phyloP scores from a whole-genome alignment of 192 early-diverging fungal species.

The Backusella sp. region DNA sequence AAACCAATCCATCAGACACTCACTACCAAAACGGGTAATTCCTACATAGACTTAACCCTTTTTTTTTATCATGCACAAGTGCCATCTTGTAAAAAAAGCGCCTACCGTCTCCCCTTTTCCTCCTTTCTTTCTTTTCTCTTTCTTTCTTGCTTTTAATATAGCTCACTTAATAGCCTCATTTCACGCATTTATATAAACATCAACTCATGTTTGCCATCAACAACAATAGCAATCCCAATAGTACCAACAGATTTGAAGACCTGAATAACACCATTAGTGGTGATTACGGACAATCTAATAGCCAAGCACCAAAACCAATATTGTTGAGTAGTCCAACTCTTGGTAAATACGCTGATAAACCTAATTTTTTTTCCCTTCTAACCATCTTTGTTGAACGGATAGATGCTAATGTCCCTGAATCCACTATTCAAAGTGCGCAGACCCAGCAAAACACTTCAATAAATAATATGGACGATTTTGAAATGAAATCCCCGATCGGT shows the following conservation, averaged over 20 bases:
- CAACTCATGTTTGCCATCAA: neutral
- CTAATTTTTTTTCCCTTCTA: neutral
- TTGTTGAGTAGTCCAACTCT: neutral
- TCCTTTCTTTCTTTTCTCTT: neutral
- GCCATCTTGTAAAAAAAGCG: neutral
- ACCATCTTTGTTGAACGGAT: neutral
- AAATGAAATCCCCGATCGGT: conserved; percentile 29
- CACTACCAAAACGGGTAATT: neutral
- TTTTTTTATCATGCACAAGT: neutral
- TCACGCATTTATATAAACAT: neutral
- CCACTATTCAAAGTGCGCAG: neutral
- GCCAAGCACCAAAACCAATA: conserved; percentile 6
- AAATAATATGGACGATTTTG: conserved; percentile 29
- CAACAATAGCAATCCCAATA: neutral
- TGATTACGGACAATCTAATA: neutral
- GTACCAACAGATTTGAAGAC: neutral
- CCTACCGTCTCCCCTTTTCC: neutral
- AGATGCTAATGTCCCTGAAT: conserved; percentile 1
- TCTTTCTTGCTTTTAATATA: neutral
- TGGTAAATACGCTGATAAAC: neutral
- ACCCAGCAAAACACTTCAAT: neutral
- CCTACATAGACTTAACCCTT: neutral
- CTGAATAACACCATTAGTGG: neutral
- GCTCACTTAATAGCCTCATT: neutral
- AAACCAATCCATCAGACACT: neutral